Base-by-base conservation (phyloP, 169 alveolate genomes). In the Cryptosporidium canis region DNA sequence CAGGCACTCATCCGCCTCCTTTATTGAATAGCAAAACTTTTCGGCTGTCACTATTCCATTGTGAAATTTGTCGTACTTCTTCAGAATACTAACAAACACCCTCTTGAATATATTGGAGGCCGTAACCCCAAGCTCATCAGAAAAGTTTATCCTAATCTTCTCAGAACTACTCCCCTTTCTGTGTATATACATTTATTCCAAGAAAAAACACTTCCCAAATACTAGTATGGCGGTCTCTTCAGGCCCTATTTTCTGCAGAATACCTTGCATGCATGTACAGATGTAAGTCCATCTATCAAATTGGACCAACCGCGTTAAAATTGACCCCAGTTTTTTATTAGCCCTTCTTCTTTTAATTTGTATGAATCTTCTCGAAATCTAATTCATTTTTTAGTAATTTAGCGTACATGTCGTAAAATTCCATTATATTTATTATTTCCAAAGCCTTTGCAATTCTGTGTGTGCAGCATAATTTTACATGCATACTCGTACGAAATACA, bases 11-110 rank as follows among this genome's bases (percentile, higher is more conserved):
- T 77, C 87, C 24, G 72, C 43, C 12, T 77, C 87, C 14, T 29
- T 77, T 18, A 77, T 77, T 1, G 77, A 58, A 61, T 61, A 58
- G 31, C 87, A 77, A 27, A 77, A 77, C 14, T 77, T 77, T 61
- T 77, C 87, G 37, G 87, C 87, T 24, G 87, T 77, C 24, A 77
- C 87, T 4, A 77, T 77, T 44, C 87, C 87, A 77, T 77, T 77
- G 53, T 77, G 87, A 77, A 53, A 77, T 43, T 55, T 77, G 27
- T 77, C 87, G 39, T 77, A 12, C 33, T 58, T 77, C 58, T 55
- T 77, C 9, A 77, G 18, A 41, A 8, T 18, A 16, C 72, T 55
- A 12, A 55, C 72, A 77, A 77, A 77, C 8, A 41, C 87, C 24
- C 72, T 77, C 14, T 77, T 77, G 8, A 77, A 77, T 9, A 77